Conservation (phyloP, 2,329 filamentous ascomycete species). For the Ophiocordyceps camponoti-saundersi region DNA sequence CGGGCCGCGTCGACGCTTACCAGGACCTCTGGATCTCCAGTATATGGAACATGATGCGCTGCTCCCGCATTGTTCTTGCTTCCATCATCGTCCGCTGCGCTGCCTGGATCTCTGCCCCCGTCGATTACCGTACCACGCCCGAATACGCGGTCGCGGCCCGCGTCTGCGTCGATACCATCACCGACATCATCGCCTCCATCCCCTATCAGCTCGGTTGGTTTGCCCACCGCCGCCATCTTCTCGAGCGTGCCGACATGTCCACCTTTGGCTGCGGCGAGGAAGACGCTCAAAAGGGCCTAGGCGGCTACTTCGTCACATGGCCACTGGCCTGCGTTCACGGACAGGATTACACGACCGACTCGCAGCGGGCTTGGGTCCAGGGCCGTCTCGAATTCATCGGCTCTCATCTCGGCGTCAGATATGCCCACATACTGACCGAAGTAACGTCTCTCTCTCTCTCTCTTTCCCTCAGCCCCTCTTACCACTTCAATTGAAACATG, state of each 20-base stretch:
- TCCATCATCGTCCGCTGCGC: conserved; percentile 40
- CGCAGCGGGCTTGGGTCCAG: conserved; percentile 36
- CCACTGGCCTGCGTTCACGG: conserved; percentile 34
- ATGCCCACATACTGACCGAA: conserved; percentile 36
- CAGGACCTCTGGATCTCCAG: conserved; percentile 40
- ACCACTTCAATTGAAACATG: background rate
- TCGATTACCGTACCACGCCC: conserved; percentile 44
- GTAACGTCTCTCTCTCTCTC: conserved; percentile 15
- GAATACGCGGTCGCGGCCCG: conserved; percentile 40
- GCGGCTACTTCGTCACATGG: conserved; percentile 43
- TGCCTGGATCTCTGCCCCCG: conserved; percentile 41
- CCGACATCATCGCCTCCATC: conserved; percentile 43
- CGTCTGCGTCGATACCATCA: conserved; percentile 33
- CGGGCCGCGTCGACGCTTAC: conserved; percentile 43
- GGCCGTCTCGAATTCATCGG: conserved; percentile 38
- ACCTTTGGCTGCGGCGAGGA: conserved; percentile 33
- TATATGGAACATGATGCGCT: conserved; percentile 37
- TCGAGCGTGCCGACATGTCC: conserved; percentile 21
- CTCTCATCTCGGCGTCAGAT: conserved; percentile 37
- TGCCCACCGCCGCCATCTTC: conserved; percentile 23
- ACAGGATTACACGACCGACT: conserved; percentile 42
- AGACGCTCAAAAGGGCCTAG: conserved; percentile 32
- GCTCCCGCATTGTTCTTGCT: conserved; percentile 35
- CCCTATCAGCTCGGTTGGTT: conserved; percentile 46
- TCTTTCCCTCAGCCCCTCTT: background rate